These are phyloP conservation scores for Cichorium intybus DNA, from an alignment of 140 eudicot species.

Conservation along the genomic window DNA sequence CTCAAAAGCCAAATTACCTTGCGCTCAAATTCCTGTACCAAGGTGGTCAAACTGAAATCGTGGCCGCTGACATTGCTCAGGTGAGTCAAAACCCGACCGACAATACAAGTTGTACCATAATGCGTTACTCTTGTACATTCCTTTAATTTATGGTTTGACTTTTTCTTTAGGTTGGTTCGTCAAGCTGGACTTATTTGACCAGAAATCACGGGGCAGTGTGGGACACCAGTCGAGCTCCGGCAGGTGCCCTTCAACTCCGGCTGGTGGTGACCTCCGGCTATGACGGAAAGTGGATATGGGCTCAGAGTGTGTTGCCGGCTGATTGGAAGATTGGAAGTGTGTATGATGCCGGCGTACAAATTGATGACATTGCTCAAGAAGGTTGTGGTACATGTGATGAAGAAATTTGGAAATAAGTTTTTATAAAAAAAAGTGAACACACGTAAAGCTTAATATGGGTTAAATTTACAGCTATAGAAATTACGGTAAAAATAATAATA, in stretches of 20 bases:
- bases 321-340: conserved; percentile 61
- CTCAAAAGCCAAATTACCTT: conserved; percentile 67
- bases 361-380: conserved; percentile 70
- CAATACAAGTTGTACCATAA: not conserved
- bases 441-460: not conserved
- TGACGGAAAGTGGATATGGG: conserved; percentile 59
- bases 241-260: conserved; percentile 63
- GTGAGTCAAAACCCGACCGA: conserved; percentile 28
- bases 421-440: not conserved
- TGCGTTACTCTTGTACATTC: not conserved
- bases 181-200: conserved; percentile 62
- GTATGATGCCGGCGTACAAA: conserved; percentile 66
- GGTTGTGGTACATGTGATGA: conserved; percentile 64
- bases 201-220: conserved; percentile 75
- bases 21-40: conserved; percentile 70
- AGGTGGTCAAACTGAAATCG: conserved; percentile 92
- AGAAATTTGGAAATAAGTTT: conserved; percentile 37
- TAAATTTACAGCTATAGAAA: not conserved
- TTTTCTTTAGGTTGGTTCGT: conserved; percentile 49
- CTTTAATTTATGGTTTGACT: conserved; percentile 4
- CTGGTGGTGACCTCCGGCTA: conserved; percentile 67
- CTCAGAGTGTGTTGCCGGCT: conserved; percentile 51
- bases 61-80: conserved; percentile 60
- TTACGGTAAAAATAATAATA: conserved; percentile 9
- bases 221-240: conserved; percentile 59